These are phyloP conservation scores for Conringia planisiliqua DNA, from an alignment of 345 rosid genomes.

Conservation along the genomic window DNA sequence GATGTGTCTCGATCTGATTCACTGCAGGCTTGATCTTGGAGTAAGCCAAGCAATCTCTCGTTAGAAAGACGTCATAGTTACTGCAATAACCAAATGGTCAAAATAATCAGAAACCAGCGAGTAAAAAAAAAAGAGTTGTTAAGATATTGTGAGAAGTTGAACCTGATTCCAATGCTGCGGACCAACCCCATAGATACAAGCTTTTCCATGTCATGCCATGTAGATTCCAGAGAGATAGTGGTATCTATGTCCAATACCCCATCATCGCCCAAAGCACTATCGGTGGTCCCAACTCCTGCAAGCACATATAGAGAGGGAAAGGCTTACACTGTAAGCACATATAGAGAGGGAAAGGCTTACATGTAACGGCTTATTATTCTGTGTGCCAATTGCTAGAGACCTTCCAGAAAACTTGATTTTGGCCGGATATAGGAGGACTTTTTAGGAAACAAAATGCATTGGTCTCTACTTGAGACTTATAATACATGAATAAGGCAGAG, in stretches of 20 bases:
- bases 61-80: constrained; percentile 79
- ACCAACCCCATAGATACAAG: constrained; percentile 78
- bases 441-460: neutral
- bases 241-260: constrained; percentile 83
- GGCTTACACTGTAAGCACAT: neutral
- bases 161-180: constrained; percentile 66
- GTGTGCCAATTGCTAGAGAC: neutral
- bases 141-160: neutral
- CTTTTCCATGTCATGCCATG: constrained; percentile 94
- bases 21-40: constrained; percentile 96
- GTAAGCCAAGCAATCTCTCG: constrained; percentile 90
- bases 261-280: constrained; percentile 67
- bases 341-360: neutral
- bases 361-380: neutral
- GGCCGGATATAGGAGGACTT: neutral
- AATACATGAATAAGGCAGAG: neutral
- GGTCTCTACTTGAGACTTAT: neutral
- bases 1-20: constrained; percentile 90
- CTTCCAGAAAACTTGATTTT: neutral
- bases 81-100: constrained; percentile 38
- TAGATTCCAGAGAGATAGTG: constrained; percentile 68
- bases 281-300: constrained; percentile 73
- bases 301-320: neutral
- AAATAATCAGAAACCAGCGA: neutral
- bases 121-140: neutral